Evolutionary conservation across 176 grass and related monocot species (phyloP).

Genomic region (Elymus sibiricus): DNA sequence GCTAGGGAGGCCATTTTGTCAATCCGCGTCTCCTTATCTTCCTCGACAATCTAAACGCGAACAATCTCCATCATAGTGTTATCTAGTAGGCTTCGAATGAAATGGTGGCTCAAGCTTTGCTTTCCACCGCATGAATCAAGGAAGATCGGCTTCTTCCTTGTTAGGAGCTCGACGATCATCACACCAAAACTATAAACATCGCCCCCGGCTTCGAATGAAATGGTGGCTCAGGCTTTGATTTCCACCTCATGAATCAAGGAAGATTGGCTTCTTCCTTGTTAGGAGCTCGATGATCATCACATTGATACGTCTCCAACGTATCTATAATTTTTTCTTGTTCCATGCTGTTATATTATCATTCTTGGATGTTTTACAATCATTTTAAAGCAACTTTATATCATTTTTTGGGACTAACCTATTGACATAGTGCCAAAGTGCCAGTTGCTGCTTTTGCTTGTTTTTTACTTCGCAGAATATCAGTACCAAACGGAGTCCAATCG

Average conservation of each 20-base stretch:
- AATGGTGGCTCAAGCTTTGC: background rate
- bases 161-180: conserved; percentile 23
- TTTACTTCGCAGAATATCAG: no score
- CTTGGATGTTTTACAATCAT: no score
- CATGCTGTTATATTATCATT: no score
- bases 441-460: no score
- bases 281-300: conserved; percentile 30
- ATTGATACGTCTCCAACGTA: no score
- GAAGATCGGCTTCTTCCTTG: conserved; percentile 30
- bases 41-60: conserved; percentile 1
- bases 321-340: no score
- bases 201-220: conserved; percentile 9
- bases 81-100: background rate
- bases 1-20: background rate
- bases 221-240: background rate
- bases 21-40: background rate
- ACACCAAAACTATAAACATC: conserved; percentile 47
- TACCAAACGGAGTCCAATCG: no score
- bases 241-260: background rate
- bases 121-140: background rate
- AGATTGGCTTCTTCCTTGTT: conserved; percentile 30
- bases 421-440: no score
- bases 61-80: background rate
- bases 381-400: no score
- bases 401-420: no score